phyloP scores from a whole-genome alignment of 164 flowering plant species.

The Tetrastigma voinierianum region DNA sequence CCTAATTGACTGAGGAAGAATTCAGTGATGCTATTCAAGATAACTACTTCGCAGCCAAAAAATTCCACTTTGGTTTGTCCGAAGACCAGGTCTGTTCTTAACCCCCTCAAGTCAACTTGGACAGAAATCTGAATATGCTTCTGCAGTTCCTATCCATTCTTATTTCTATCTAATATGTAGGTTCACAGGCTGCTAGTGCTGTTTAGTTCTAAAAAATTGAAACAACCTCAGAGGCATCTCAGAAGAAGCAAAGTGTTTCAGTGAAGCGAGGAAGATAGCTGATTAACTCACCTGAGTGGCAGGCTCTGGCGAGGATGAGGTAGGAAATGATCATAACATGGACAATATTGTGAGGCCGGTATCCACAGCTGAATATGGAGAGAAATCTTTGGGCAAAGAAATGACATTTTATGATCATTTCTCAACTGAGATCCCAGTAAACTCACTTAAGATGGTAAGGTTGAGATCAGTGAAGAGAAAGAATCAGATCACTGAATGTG shows the following conservation, averaged over 20 bases:
- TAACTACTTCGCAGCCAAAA: conserved; percentile 52
- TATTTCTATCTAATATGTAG: conserved; percentile 21
- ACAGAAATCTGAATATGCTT: not conserved
- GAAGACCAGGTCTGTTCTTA: conserved; percentile 32
- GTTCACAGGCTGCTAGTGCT: conserved; percentile 38
- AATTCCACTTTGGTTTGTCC: conserved; percentile 63
- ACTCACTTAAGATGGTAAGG: too few species aligned
- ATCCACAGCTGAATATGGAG: too few species aligned
- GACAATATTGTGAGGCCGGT: too few species aligned
- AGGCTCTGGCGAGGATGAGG: too few species aligned
- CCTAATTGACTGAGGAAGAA: conserved; percentile 60
- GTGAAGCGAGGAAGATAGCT: too few species aligned
- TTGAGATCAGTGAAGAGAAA: too few species aligned
- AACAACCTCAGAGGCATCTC: conserved; percentile 11
- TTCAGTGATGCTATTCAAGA: conserved; percentile 57
- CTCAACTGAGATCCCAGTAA: too few species aligned
- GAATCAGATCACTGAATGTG: too few species aligned
- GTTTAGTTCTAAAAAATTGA: conserved; percentile 34
- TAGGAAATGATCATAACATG: too few species aligned
- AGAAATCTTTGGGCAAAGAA: too few species aligned
- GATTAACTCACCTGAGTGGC: too few species aligned
- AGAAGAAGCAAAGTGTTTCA: conserved; percentile 2
- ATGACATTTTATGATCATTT: too few species aligned
- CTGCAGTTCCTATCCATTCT: not conserved
- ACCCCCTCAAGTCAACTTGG: not conserved